phyloP scores from a whole-genome alignment of 768 basidiomycete genomes.

The Lentinus tigrinus region DNA sequence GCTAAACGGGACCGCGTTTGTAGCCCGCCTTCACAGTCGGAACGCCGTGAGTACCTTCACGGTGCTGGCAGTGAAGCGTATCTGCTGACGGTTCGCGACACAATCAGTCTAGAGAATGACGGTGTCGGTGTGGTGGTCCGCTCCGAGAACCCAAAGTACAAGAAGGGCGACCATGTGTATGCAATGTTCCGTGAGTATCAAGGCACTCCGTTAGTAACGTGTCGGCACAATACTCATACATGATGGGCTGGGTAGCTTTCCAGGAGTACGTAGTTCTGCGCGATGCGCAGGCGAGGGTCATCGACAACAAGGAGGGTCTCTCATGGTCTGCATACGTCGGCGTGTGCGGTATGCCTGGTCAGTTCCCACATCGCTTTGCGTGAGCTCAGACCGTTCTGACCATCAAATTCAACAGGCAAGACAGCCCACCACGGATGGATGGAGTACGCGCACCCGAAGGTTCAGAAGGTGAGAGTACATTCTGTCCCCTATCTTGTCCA shows the following conservation, averaged over 20 bases:
- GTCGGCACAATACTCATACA: neutral
- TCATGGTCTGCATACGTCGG: conserved; percentile 52
- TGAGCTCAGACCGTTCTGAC: neutral
- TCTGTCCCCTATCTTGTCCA: neutral
- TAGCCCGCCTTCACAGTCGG: conserved; percentile 23
- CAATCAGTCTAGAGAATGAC: conserved; percentile 10
- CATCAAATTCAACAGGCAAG: conserved; percentile 26
- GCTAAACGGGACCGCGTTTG: too few species aligned
- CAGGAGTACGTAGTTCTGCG: conserved; percentile 39
- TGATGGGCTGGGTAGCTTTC: conserved; percentile 29
- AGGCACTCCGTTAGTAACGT: too few species aligned
- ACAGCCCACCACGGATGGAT: conserved; percentile 41
- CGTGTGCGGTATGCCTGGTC: conserved; percentile 44
- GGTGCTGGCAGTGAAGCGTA: too few species aligned
- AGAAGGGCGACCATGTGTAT: conserved; percentile 26
- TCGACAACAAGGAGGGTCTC: conserved; percentile 43
- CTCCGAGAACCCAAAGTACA: conserved; percentile 23
- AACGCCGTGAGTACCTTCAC: conserved; percentile 31
- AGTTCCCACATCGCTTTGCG: too few species aligned
- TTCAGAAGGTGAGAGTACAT: conserved; percentile 31
- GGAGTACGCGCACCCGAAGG: conserved; percentile 36
- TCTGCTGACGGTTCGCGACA: neutral
- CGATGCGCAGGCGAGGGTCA: conserved; percentile 18
- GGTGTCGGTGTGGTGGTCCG: conserved; percentile 27
- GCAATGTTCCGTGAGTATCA: conserved; percentile 18